These are phyloP conservation scores for Solanum corneliomulleri DNA, from an alignment of 257 asterid genomes.

Conservation along the genomic window DNA sequence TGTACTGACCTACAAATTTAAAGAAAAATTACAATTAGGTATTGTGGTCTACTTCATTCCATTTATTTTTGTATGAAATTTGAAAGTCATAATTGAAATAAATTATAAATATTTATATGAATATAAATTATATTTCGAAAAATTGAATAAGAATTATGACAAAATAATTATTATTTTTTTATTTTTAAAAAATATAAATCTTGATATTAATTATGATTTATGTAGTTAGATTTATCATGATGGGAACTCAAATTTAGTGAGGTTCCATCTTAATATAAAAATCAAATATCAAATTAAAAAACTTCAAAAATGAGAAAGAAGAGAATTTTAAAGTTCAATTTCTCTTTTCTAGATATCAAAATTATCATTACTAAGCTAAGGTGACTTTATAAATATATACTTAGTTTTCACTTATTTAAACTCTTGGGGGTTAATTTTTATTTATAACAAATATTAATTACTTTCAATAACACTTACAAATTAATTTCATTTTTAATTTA, in stretches of 20 bases:
- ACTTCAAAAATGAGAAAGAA: neutral
- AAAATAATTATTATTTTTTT: too few relatives aligned
- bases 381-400: neutral
- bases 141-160: too few relatives aligned
- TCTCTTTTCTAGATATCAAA: neutral
- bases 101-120: neutral
- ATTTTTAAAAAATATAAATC: too few relatives aligned
- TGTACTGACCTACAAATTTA: neutral
- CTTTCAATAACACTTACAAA: neutral
- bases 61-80: neutral
- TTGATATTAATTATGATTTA: too few relatives aligned
- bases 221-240: too few relatives aligned
- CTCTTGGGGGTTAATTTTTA: neutral
- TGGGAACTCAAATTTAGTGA: too few relatives aligned
- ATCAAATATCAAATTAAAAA: neutral
- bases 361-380: neutral
- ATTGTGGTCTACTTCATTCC: neutral
- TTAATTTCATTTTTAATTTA: too few relatives aligned
- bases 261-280: too few relatives aligned
- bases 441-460: too few relatives aligned
- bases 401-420: neutral
- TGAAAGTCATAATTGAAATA: neutral
- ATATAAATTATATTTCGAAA: neutral
- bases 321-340: neutral
- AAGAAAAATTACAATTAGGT: neutral